Base-by-base conservation (phyloP, 2,329 filamentous ascomycete genomes). In the Ophiostoma sp. region DNA sequence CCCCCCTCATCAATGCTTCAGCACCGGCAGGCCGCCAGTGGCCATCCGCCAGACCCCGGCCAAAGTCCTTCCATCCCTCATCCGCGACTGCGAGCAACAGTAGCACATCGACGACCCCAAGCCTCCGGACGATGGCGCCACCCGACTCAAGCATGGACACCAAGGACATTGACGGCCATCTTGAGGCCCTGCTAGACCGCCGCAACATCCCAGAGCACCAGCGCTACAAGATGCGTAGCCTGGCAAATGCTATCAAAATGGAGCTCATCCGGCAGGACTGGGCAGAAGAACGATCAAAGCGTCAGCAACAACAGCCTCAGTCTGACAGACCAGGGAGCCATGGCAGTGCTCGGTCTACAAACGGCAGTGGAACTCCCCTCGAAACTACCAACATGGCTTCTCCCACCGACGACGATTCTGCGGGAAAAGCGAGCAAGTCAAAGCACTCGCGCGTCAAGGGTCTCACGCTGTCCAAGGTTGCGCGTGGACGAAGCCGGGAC, bases 121-220 rank as follows among this genome's bases (percentile, higher is more conserved):
- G 40, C 3, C 18, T 60, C 38, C 40, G 67, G 70, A 72, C 36
- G 77, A 69, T 71, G 84, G 76, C 70, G 12, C 64, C 69, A 5
- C 80, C 86, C 5, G 89, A 91, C 63, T 75, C 75, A 7, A 70
- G 73, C n/a, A 78, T 87, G 42, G 80, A 84, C 68, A 80, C 82
- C n/a, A 80, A 82, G 73, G 81, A 87, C 71, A 83, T 87, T 55
- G 81, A 85, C 70, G 79, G 78, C 69, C 84, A 87, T 71, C 81
- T 87, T 64, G 85, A 89, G 73, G 85, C 84, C 3, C 83, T 87
- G 78, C 77, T 96, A 78, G 92, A 97, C 76, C 88, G 93, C 18
- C 86, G 94, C 72, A 97, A 98, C 74, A 96, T 98, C 67, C 93
- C 94, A 3, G 91, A 96, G 75, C 91, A 97, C 72, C 93, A 97